These are phyloP conservation scores for Sugiyamaella boreocaroliniensis DNA, from an alignment of 805 yeast genomes.

Conservation along the genomic window DNA sequence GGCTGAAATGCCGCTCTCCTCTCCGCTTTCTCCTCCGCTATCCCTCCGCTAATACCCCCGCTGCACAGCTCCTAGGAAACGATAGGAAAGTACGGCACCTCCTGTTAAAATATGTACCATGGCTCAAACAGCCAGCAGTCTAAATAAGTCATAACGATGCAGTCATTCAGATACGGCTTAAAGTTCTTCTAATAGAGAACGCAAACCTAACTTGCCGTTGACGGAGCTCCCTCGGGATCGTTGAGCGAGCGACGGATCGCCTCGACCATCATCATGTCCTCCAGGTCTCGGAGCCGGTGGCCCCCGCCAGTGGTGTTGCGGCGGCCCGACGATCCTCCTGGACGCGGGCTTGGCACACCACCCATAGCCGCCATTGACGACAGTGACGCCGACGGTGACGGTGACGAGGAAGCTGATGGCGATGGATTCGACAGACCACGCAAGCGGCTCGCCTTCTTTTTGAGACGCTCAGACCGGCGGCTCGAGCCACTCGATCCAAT, in stretches of 20 bases:
- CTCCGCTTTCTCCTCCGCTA: too few species aligned
- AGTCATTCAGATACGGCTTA: background rate
- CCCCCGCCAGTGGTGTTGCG: constrained; percentile 8
- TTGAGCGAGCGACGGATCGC: constrained; percentile 65
- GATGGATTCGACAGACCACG: constrained; percentile 8
- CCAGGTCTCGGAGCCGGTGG: constrained; percentile 37
- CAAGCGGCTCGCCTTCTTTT: constrained; percentile 8
- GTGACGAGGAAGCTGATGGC: constrained; percentile 1
- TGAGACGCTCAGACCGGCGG: constrained; percentile 10
- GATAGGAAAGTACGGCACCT: too few species aligned
- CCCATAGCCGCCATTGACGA: constrained; percentile 4
- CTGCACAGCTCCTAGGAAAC: too few species aligned
- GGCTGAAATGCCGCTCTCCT: too few species aligned
- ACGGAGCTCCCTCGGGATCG: background rate
- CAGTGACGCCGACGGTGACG: constrained; percentile 15
- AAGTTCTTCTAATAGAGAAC: too few species aligned
- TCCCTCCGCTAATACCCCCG: too few species aligned
- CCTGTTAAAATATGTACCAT: too few species aligned
- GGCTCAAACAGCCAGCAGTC: background rate
- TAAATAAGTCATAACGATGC: background rate
- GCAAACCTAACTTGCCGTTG: background rate
- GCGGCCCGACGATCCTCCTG: constrained; percentile 16
- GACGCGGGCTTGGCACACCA: constrained; percentile 4
- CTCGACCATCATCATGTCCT: constrained; percentile 77
- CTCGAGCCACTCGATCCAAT: constrained; percentile 3